Base-by-base conservation (phyloP, 192 early-diverging fungal species). In the Coemansia furcata region DNA sequence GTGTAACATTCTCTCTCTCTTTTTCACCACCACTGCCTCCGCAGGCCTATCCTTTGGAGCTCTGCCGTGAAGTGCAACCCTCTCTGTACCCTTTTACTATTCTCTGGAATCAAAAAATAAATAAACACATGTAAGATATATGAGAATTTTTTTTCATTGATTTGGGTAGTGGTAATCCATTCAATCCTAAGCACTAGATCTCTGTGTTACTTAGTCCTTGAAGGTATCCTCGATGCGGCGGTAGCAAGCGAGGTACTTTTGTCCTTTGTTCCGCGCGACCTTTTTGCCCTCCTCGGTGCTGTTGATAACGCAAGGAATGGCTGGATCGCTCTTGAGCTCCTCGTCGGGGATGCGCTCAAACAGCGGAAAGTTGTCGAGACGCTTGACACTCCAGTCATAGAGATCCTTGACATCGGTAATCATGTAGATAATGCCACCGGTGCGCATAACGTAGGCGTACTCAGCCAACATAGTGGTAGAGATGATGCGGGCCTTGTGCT, bases 251-350 rank as follows among this genome's bases (percentile, higher is more conserved):
- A 98, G 77, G 67, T 89, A 96, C 80, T 99, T 99, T 74, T 89
- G 87, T 46, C 98, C 98, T 65, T 93, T 87, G 85, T 99, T 99
- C 29, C 98, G 83, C 35, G 86, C 95, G 10, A 99, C 98, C 80
- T 99, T 99, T 69, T 96, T 96, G 14, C 96, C 95, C 75, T 98
- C 98, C 84, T 99, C 98, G 17, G 98, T 99, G 58, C 93, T 93
- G 58, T 86, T 86, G 68, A 91, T 83, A 7, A 95, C 93, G 61
- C 91, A 90, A 30, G 85, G 84, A 19, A 96, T 86, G 46, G 91
- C 96, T 21, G 94, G 92, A 83, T 99, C 98, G 43, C 73, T 78
- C 33, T 88, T 85, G 55, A 87, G 70, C 73, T 93, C 91, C 63
- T 91, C 90, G 3, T 93, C 88, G 15, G 87, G 57, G 50, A 95